These are phyloP conservation scores for Gymnopilus dilepis DNA, from an alignment of 768 basidiomycete genomes.

Conservation along the genomic window DNA sequence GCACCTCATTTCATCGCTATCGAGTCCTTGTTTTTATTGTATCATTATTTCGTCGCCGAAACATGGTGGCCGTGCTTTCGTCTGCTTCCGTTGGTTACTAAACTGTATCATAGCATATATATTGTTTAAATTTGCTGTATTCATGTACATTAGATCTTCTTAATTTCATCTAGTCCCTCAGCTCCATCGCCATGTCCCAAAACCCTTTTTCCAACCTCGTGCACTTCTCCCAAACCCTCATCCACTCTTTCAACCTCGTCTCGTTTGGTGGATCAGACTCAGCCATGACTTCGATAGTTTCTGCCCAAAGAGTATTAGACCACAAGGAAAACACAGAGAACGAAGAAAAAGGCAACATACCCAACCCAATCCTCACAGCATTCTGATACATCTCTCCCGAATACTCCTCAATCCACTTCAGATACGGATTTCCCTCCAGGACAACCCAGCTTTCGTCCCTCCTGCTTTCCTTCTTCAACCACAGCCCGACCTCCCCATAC, in stretches of 20 bases:
- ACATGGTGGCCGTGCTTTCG: not conserved
- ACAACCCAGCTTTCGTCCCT: constrained; percentile 58
- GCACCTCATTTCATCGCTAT: too few relatives aligned
- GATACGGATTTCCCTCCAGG: constrained; percentile 75
- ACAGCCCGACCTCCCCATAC: constrained; percentile 91
- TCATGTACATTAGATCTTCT: constrained; percentile 9
- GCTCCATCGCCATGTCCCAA: constrained; percentile 72
- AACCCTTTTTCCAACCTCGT: constrained; percentile 81
- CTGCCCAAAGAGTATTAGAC: constrained; percentile 40
- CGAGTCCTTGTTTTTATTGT: not conserved
- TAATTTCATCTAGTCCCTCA: constrained; percentile 10
- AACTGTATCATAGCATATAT: not conserved
- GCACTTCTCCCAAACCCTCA: constrained; percentile 75
- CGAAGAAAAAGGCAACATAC: constrained; percentile 44
- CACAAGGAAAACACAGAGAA: not conserved
- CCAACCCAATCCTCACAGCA: constrained; percentile 76
- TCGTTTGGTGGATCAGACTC: constrained; percentile 66
- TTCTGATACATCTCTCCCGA: constrained; percentile 69
- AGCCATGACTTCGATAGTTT: constrained; percentile 73
- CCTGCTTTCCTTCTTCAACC: constrained; percentile 66
- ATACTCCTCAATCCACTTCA: constrained; percentile 81
- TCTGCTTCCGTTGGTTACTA: not conserved
- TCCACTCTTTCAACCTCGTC: constrained; percentile 66
- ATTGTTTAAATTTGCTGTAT: not conserved
- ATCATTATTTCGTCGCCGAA: not conserved